These are phyloP conservation scores for Malus hybrid DNA, from an alignment of 331 rosid genomes.

Conservation along the genomic window DNA sequence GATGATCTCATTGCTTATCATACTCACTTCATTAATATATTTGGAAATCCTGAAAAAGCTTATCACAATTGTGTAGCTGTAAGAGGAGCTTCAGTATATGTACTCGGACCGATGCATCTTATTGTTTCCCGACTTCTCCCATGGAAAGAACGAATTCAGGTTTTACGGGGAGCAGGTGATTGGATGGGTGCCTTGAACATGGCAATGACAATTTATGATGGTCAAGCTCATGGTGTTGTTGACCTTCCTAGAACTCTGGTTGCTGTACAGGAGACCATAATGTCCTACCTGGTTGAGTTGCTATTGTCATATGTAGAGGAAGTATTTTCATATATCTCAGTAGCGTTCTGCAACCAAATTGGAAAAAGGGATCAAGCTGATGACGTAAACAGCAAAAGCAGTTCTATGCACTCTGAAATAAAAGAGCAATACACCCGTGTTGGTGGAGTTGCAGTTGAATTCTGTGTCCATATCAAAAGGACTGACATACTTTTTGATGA, in stretches of 20 bases:
- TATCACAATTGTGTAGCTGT: slow-evolving; percentile 74
- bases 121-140: slow-evolving; percentile 88
- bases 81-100: slow-evolving; percentile 90
- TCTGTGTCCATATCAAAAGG: slow-evolving; percentile 93
- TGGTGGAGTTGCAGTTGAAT: slow-evolving; percentile 99
- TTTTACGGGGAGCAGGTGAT: slow-evolving; percentile 82
- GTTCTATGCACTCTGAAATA: slow-evolving; percentile 67
- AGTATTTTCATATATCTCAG: slow-evolving; percentile 91
- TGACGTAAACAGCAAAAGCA: slow-evolving; percentile 33
- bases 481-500: slow-evolving; percentile 91
- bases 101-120: slow-evolving; percentile 76
- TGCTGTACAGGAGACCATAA: slow-evolving; percentile 84
- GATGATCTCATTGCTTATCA: slow-evolving; percentile 85
- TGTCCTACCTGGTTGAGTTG: slow-evolving; percentile 88
- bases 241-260: slow-evolving; percentile 93
- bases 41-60: slow-evolving; percentile 92
- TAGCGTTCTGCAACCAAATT: slow-evolving; percentile 85
- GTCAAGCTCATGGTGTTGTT: slow-evolving; percentile 87
- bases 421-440: slow-evolving; percentile 91
- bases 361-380: slow-evolving; percentile 52
- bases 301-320: slow-evolving; percentile 87
- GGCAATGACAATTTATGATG: slow-evolving; percentile 92
- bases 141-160: slow-evolving; percentile 91
- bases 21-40: slow-evolving; percentile 64
- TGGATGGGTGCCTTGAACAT: slow-evolving; percentile 99